Conservation (phyloP, 2,329 filamentous ascomycete genomes). For the Aspergillus ochraceoroseus region DNA sequence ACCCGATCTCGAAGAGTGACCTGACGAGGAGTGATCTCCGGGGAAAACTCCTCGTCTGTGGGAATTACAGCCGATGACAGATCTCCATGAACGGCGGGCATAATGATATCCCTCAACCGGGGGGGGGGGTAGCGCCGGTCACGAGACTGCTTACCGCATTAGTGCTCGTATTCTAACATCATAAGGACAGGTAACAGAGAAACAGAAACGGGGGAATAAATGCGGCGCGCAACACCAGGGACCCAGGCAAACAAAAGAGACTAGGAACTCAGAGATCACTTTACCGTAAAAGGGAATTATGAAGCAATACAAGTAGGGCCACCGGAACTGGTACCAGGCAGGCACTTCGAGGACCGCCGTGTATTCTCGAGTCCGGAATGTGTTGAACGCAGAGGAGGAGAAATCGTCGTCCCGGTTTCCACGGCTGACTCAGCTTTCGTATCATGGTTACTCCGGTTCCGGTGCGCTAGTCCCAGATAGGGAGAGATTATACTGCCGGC, state of each 20-base stretch:
- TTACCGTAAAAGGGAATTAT: not conserved
- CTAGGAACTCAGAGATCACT: too few species aligned
- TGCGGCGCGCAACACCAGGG: not conserved
- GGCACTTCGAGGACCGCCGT: constrained; percentile 41
- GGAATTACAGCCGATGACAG: constrained; percentile 29
- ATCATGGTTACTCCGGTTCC: too few species aligned
- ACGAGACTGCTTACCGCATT: constrained; percentile 36
- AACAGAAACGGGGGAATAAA: not conserved
- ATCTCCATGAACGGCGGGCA: constrained; percentile 39
- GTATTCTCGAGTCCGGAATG: constrained; percentile 45
- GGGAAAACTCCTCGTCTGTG: constrained; percentile 52
- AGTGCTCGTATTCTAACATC: constrained; percentile 22
- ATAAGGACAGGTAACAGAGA: not conserved
- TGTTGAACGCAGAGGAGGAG: constrained; percentile 35
- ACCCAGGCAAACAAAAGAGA: not conserved
- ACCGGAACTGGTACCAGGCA: too few species aligned
- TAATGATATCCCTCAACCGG: constrained; percentile 18
- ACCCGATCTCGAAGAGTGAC: constrained; percentile 79
- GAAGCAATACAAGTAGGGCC: not conserved
- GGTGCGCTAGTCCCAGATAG: too few species aligned
- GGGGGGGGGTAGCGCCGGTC: constrained; percentile 24
- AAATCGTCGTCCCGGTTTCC: constrained; percentile 32
- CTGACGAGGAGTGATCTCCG: constrained; percentile 65
- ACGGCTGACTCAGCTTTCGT: constrained; percentile 1
- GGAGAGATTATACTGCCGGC: too few species aligned